Percentiles rank a stretch among this genome's conserved stretches.
These are phyloP conservation scores for Candida namnaoensis DNA, from an alignment of 805 yeast genomes.

Conservation along the genomic window DNA sequence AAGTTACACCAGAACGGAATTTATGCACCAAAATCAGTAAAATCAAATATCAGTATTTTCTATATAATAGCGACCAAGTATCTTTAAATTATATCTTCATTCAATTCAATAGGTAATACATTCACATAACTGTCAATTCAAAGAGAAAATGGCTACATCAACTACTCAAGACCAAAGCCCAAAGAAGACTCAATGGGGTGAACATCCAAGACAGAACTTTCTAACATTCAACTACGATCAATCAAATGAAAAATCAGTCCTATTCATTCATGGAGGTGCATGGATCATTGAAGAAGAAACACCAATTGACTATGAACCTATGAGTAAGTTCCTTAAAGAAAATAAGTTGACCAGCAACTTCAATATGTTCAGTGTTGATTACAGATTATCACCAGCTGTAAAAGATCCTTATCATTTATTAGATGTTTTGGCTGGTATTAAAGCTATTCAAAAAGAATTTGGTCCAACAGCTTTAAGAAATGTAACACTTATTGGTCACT, in stretches of 20 bases:
- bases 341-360: background rate
- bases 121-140: too few species aligned
- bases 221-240: background rate
- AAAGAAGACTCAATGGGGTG: background rate
- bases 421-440: background rate
- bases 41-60: too few species aligned
- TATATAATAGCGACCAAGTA: too few species aligned
- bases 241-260: background rate
- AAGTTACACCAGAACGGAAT: too few species aligned
- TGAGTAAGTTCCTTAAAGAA: background rate
- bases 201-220: background rate
- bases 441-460: background rate
- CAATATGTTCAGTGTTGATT: background rate
- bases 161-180: too few species aligned
- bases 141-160: too few species aligned
- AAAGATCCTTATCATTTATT: constrained; percentile 1
- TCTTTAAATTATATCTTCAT: too few species aligned
- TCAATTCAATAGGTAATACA: too few species aligned
- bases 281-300: background rate
- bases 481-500: background rate
- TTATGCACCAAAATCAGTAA: too few species aligned
- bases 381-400: background rate
- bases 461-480: background rate
- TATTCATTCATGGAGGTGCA: constrained; percentile 1
- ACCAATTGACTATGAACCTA: background rate